Percentiles rank a stretch among this genome's conserved stretches.
Conservation (phyloP, 2,329 filamentous ascomycete species). For the Penicillium frequentans region DNA sequence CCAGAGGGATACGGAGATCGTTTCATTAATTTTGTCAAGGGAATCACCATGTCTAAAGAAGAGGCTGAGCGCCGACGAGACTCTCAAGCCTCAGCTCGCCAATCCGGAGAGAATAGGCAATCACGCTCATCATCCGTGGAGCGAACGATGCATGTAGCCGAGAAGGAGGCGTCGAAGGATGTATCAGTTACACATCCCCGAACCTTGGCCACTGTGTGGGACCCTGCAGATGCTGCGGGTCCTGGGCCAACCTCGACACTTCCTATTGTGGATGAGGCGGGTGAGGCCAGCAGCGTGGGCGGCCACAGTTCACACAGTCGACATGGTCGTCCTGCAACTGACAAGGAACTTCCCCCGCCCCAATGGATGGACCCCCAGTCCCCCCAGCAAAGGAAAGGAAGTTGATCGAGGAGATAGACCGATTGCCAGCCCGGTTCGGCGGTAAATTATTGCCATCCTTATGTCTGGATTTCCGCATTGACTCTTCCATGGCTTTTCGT, state of each 20-base stretch:
- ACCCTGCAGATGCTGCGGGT: constrained; percentile 56
- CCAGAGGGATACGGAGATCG: constrained; percentile 90
- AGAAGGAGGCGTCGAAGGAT: constrained; percentile 62
- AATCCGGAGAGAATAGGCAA: constrained; percentile 29
- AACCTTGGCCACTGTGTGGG: constrained; percentile 59
- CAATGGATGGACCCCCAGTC: constrained; percentile 14
- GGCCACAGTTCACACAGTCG: constrained; percentile 57
- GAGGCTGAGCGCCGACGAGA: constrained; percentile 62
- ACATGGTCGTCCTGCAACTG: constrained; percentile 24
- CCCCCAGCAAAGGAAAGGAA: constrained; percentile 28
- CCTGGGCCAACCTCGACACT: constrained; percentile 58
- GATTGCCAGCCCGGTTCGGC: background rate
- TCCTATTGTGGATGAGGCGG: constrained; percentile 88
- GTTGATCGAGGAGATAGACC: constrained; percentile 12
- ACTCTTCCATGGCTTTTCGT: background rate
- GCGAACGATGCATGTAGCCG: constrained; percentile 58
- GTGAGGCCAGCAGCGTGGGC: constrained; percentile 69
- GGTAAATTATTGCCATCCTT: constrained; percentile 1
- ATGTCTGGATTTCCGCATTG: background rate
- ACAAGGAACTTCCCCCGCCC: constrained; percentile 34
- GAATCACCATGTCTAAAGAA: constrained; percentile 86
- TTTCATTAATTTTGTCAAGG: constrained; percentile 88
- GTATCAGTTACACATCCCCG: constrained; percentile 63
- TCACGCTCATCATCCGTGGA: constrained; percentile 47
- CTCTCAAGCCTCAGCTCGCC: constrained; percentile 27